phyloP scores from a whole-genome alignment of 2,329 filamentous ascomycete species.

The Trichoderma aggressivum region DNA sequence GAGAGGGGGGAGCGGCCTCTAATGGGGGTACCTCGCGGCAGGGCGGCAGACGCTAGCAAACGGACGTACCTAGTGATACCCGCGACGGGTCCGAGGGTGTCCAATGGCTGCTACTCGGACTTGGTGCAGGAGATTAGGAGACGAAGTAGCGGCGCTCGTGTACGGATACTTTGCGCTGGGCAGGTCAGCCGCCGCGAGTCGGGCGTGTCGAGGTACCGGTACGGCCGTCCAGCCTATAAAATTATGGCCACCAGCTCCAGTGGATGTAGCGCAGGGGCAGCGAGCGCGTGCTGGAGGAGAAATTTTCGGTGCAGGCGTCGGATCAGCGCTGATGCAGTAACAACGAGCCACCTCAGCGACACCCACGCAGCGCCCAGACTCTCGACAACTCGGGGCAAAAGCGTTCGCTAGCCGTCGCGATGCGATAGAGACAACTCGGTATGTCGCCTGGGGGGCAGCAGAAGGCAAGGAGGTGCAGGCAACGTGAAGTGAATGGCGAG shows the following conservation, averaged over 20 bases:
- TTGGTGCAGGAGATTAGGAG: slow-evolving; percentile 11
- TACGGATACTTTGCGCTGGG: slow-evolving; percentile 6
- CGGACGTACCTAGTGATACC: slow-evolving; percentile 17
- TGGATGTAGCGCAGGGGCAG: slow-evolving; percentile 19
- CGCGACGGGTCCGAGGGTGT: slow-evolving; percentile 7
- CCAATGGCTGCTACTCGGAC: slow-evolving; percentile 5
- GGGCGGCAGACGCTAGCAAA: slow-evolving; percentile 6
- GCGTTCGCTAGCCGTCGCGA: slow-evolving; percentile 18
- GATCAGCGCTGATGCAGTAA: slow-evolving; percentile 14
- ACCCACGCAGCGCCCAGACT: slow-evolving; percentile 15
- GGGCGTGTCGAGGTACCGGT: slow-evolving; percentile 5
- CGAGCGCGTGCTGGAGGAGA: slow-evolving; percentile 26
- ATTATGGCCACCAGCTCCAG: slow-evolving; percentile 6
- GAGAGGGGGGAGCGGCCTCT: not conserved
- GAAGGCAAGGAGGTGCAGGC: slow-evolving; percentile 24
- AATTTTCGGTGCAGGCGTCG: slow-evolving; percentile 32
- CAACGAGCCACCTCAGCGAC: slow-evolving; percentile 14
- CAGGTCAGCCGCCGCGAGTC: not conserved
- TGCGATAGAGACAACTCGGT: slow-evolving; percentile 14
- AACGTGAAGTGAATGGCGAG: slow-evolving; percentile 25
- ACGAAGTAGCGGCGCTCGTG: not conserved
- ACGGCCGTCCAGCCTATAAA: not conserved
- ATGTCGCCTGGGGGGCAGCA: slow-evolving; percentile 19
- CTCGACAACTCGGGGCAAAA: slow-evolving; percentile 8
- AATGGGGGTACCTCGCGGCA: slow-evolving; percentile 1